Evolutionary conservation across 495 filamentous ascomycete genomes (phyloP), one percentile per base, ranked within the genome.

Genomic region (Xylaria sp.): DNA sequence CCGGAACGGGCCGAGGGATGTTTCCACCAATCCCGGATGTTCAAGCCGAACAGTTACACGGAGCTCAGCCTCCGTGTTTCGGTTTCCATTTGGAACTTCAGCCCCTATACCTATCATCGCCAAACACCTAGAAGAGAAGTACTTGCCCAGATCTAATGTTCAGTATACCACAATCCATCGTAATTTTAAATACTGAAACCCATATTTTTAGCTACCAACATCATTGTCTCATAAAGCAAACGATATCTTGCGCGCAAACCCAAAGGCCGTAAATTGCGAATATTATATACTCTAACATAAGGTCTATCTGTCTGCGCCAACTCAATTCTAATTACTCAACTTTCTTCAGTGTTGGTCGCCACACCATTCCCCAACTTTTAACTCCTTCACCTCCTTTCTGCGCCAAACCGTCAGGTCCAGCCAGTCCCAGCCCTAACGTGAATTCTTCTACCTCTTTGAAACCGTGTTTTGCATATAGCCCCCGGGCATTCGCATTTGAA

Each of bases 291-390:
- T 5, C 31, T 11, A 37, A 21, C 9, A 59, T 35, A 12, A 0
- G 31, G 31, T 3, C 1, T 7, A 43, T 3, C 17, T 43, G 8
- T 0, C 17, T 43, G 8, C 0, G 21, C 5, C n/a, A 26, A 29
- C 9, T 43, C 17, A 62, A 0, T 17, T 29, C 37, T 8, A 29
- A 26, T 21, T 40, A 14, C 21, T 24, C 1, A 43, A 6, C 46
- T 52, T 52, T 66, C n/a, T 55, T 68, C 15, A 44, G 14, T n/a
- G 15, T 61, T 29, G 69, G 69, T 59, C 69, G 69, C 69, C 62
- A 71, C 6, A 67, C 24, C 62, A 71, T 71, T 19, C 50, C 50
- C 69, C 69, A 71, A 5, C 33, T 50, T 29, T 41, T 61, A 1
- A 71, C 62, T 17, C 69, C 69, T 33, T 66, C 50, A 2, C 62